Base-by-base conservation (phyloP, 192 early-diverging fungal species). In the Coemansia sp. region DNA sequence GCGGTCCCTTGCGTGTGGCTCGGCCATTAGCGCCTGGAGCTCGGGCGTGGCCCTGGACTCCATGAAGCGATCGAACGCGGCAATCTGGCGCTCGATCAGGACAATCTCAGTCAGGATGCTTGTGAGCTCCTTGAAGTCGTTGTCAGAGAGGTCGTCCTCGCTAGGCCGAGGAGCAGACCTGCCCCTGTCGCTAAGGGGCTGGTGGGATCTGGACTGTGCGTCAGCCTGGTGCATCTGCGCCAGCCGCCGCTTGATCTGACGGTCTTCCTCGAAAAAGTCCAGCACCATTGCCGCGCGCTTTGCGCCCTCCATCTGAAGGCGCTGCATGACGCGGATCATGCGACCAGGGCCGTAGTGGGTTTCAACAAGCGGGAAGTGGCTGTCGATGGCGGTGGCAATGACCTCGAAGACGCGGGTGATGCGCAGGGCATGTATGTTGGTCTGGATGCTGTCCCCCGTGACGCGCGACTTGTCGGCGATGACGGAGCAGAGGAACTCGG, bases 391-490 rank as follows among this genome's bases (percentile, higher is more conserved):
- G 4, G 84, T 74, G 2, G 95, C 95, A 53, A 93, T 87, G 10
- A 85, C 85, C 75, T 99, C 97, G 74, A 95, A 99, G 44, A 99
- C 68, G 22, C 84, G 65, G 13, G 89, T 95, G n/a, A 97, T 58
- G 10, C 89, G 82, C 40, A 90, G 84, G 6, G 92, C 92, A 69
- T 87, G 94, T 33, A 89, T 82, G 27, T 63, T 74, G 50, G 14
- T 66, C 4, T 42, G 45, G 15, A 55, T 45, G n/a, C n/a, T n/a
- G 7, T 64, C 60, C 33, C 47, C 50, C 2, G 61, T 17, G 19
- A 74, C n/a, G n/a, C 90, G 87, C 27, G 87, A 86, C 54, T 92
- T 85, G 55, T 89, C 84, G 30, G 83, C 82, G 31, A 98, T 84
- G 47, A 88, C 89, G 1, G 83, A 75, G 68, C 89, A 93, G 25